Evolutionary conservation across 352 stramenopile genomes (phyloP), one percentile per base, ranked within the genome.

Genomic region (Globisporangium middletonii): DNA sequence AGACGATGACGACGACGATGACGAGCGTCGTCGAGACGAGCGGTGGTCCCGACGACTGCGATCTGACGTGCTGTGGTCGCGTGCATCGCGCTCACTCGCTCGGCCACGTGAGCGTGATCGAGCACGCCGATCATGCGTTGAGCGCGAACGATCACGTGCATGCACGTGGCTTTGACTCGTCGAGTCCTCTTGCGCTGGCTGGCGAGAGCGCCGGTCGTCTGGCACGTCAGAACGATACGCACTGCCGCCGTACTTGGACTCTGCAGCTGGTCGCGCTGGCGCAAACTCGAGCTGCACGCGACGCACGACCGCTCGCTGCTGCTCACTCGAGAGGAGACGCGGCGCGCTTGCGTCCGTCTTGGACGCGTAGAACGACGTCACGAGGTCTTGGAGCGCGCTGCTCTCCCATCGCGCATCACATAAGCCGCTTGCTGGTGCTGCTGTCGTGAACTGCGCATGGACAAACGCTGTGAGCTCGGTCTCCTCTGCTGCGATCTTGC

Each of bases 391-490:
- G 1, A 55, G 15, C 27, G 50, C 18, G 12, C 54, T 37, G 23
- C 43, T 64, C 27, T 51, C 56, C 56, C 56, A 62, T 37, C 45
- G 35, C 19, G 30, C 43, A 12, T 47, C 53, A 23, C 28, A 43
- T 23, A 60, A 33, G n/a, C 47, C 72, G 11, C 37, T 55, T 12
- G 64, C 38, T 23, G 19, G 23, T 27, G 60, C 60, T 15, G 50
- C 42, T 27, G 28, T 56, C 44, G 53, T 43, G 28, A 83, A 47
- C 28, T 70, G 59, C 37, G 75, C 51, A 33, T 71, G 63, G 2
- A 81, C 43, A 13, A 71, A 78, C 23, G 63, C 65, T 50, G 72
- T 60, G 7, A 64, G 56, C 38, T 71, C 69, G 1, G 67, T 54
- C 44, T 67, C 64, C 35, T 80, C 63, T 15, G 45, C 15, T 26